Conservation (phyloP, 192 early-diverging fungal species). For the Coemansia sp. region DNA sequence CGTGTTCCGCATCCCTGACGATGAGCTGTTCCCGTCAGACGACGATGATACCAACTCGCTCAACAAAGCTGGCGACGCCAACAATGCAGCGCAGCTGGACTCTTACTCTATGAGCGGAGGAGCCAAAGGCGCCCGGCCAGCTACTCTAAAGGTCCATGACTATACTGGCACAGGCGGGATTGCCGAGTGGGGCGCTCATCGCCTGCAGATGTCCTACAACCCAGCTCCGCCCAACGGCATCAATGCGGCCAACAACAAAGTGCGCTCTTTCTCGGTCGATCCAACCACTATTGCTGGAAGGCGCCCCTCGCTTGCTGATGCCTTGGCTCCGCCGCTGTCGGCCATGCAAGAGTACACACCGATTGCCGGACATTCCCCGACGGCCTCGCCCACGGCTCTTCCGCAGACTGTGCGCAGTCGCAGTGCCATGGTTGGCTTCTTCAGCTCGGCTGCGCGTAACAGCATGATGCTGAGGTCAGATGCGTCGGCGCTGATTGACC, state of each 20-base stretch:
- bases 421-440: constrained; percentile 6
- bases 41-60: constrained; percentile 13
- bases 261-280: constrained; percentile 45
- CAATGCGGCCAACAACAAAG: constrained; percentile 15
- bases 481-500: constrained; percentile 47
- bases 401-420: constrained; percentile 23
- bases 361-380: constrained; percentile 18
- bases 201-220: constrained; percentile 47
- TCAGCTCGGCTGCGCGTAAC: constrained; percentile 26
- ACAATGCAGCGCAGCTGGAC: constrained; percentile 11
- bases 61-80: background rate
- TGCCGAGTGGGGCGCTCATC: constrained; percentile 53
- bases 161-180: constrained; percentile 55
- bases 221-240: constrained; percentile 11
- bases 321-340: constrained; percentile 42
- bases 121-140: constrained; percentile 9
- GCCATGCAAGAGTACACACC: constrained; percentile 33
- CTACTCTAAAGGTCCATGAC: constrained; percentile 23
- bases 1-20: constrained; percentile 35
- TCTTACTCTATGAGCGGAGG: constrained; percentile 26
- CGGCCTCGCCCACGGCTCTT: constrained; percentile 24
- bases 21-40: constrained; percentile 46
- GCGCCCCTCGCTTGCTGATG: constrained; percentile 50
- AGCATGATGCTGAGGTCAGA: constrained; percentile 48
- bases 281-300: constrained; percentile 29